Conservation (phyloP, 2,329 filamentous ascomycete species). For the Akanthomyces uredinophilus region DNA sequence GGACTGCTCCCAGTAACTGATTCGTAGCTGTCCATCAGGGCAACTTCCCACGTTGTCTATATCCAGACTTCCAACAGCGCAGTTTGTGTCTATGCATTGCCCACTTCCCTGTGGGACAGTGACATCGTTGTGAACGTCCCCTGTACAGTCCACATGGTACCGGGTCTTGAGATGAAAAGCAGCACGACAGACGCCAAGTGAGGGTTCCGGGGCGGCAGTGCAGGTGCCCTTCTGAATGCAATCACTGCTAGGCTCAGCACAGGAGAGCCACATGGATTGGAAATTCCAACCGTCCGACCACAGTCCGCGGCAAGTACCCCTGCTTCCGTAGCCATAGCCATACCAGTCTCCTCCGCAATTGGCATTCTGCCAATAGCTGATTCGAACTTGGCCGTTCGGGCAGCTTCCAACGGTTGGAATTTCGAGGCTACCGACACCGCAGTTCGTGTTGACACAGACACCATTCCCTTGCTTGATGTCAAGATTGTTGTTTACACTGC, state of each 20-base stretch:
- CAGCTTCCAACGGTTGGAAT: background rate
- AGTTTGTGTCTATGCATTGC: constrained; percentile 14
- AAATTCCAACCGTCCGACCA: constrained; percentile 8
- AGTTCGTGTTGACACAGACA: constrained; percentile 5
- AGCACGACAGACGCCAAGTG: background rate
- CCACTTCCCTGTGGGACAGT: background rate
- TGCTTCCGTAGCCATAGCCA: constrained; percentile 10
- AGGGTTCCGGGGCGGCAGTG: background rate
- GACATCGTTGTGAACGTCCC: constrained; percentile 6
- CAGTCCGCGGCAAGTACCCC: background rate
- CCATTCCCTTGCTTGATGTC: background rate
- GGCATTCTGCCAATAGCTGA: constrained; percentile 10
- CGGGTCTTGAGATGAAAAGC: constrained; percentile 1
- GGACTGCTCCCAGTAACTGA: constrained; percentile 9
- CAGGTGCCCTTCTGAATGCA: constrained; percentile 7
- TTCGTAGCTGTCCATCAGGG: constrained; percentile 2
- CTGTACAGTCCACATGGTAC: constrained; percentile 9
- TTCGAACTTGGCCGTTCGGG: constrained; percentile 2
- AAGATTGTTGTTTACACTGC: background rate
- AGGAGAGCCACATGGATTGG: constrained; percentile 3
- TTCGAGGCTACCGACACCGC: constrained; percentile 4
- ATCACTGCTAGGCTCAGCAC: background rate
- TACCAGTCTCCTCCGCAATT: constrained; percentile 10
- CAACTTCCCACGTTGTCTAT: background rate
- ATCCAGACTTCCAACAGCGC: background rate